These are phyloP conservation scores for Paracoccidioides brasiliensis DNA, from an alignment of 2,329 filamentous ascomycete genomes.

Conservation along the genomic window DNA sequence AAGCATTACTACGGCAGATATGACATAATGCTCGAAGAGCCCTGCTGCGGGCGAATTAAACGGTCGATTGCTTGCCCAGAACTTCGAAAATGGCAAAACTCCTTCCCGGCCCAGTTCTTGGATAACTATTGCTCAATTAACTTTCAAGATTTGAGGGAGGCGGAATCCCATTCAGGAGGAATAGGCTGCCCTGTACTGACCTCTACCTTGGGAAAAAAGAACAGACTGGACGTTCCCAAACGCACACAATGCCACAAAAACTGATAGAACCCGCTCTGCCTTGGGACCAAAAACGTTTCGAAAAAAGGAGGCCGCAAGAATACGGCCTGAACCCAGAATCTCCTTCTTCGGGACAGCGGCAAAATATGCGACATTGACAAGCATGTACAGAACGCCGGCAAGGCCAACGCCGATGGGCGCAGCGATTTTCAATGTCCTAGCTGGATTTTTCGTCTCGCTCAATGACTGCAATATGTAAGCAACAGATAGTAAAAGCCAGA, in stretches of 20 bases:
- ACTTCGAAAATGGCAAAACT: constrained; percentile 49
- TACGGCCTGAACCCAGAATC: constrained; percentile 40
- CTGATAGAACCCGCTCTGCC: constrained; percentile 45
- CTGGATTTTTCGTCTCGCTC: constrained; percentile 44
- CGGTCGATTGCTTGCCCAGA: constrained; percentile 58
- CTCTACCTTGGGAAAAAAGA: constrained; percentile 36
- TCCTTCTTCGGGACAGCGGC: constrained; percentile 45
- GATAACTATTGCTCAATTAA: constrained; percentile 17
- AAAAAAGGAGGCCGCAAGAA: constrained; percentile 46
- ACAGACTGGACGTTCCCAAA: constrained; percentile 51
- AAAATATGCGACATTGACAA: constrained; percentile 48
- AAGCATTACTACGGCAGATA: constrained; percentile 52
- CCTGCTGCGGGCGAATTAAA: constrained; percentile 50
- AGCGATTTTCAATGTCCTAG: constrained; percentile 45
- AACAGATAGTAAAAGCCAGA: constrained; percentile 4
- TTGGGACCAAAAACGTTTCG: constrained; percentile 45
- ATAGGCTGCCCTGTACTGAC: constrained; percentile 14
- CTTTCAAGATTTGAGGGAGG: not conserved
- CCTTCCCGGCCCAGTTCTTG: constrained; percentile 57
- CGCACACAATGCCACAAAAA: constrained; percentile 46
- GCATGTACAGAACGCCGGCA: constrained; percentile 44
- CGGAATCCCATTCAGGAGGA: not conserved
- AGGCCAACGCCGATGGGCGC: constrained; percentile 42
- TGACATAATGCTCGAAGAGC: constrained; percentile 50
- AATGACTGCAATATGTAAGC: constrained; percentile 26